Evolutionary conservation across 2,329 filamentous ascomycete species (phyloP).

Genomic region (Diaporthe ampelina): DNA sequence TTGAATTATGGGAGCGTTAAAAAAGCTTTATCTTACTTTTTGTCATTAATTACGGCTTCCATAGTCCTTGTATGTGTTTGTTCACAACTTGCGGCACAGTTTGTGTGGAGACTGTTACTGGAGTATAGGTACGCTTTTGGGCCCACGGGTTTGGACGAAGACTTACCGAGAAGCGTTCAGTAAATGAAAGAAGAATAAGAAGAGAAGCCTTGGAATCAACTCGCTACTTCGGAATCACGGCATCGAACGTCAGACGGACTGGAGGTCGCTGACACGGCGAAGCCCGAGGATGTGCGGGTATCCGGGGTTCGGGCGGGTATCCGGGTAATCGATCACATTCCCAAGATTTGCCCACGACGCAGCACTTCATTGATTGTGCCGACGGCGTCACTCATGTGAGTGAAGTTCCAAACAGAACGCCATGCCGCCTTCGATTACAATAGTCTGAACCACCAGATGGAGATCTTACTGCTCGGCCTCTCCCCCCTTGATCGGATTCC

Average conservation of each 20-base stretch:
- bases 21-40: not conserved
- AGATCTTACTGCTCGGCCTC: too few species aligned
- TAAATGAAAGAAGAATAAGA: not conserved
- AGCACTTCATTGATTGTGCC: not conserved
- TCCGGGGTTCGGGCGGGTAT: slow-evolving; percentile 7
- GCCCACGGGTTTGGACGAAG: not conserved
- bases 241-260: not conserved
- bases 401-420: not conserved
- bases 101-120: not conserved
- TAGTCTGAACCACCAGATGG: not conserved
- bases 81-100: not conserved
- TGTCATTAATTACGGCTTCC: not conserved
- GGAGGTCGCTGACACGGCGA: not conserved
- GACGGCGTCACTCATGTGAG: too few species aligned
- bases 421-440: not conserved
- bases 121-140: not conserved
- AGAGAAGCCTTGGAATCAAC: not conserved
- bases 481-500: not conserved
- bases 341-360: not conserved
- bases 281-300: not conserved
- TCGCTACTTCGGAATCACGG: too few species aligned
- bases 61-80: not conserved
- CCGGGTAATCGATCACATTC: not conserved
- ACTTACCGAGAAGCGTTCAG: not conserved
- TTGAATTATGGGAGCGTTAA: too few species aligned